Evolutionary conservation across 2,329 filamentous ascomycete species (phyloP), one percentile per base, ranked within the genome.

Genomic region (Intubia oerlemansii): DNA sequence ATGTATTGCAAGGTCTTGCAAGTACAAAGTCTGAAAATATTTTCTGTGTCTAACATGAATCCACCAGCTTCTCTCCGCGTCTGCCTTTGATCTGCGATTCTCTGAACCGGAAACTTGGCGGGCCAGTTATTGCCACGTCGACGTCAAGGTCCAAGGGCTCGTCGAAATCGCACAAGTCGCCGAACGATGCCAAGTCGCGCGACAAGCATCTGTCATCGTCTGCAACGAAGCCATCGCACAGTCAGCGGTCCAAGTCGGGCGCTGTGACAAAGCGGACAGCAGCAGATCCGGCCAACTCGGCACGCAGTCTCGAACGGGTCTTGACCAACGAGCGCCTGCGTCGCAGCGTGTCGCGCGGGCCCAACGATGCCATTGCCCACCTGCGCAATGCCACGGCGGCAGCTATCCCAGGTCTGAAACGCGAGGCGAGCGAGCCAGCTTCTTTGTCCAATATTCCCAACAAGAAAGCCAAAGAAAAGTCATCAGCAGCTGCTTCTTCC

Each of bases 31-130:
- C 24, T 13, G 5, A 16, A 4, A 17, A 5, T 2, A 13, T 10
- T 5, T 10, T 6, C 30, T 15, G 21, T 29, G 33, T 8, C 19
- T 35, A 75, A 69, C 8, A 21, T 21, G n/a, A 8, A 8, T 8
- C 8, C 10, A 5, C 11, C 15, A 29, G 27, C 50, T 88, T 81
- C 44, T 71, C 74, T 19, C 66, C 76, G 10, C 70, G 78, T 19
- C 54, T 84, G n/a, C 76, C 77, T 1, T 65, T 75, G 20, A 54
- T 72, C 10, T 80, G 76, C 41, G 62, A 70, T 26, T 56, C 60
- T 5, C 68, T 84, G 34, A 81, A 74, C 46, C 69, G 67, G 37
- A 82, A 82, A 44, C 58, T 85, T 5, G 78, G 79, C 11, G 78
- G 77, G 0, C 77, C 76, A 2, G 56, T 66, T 7, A 64, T 68